Conservation (phyloP, 805 yeast species). For the Hanseniaspora meyeri region DNA sequence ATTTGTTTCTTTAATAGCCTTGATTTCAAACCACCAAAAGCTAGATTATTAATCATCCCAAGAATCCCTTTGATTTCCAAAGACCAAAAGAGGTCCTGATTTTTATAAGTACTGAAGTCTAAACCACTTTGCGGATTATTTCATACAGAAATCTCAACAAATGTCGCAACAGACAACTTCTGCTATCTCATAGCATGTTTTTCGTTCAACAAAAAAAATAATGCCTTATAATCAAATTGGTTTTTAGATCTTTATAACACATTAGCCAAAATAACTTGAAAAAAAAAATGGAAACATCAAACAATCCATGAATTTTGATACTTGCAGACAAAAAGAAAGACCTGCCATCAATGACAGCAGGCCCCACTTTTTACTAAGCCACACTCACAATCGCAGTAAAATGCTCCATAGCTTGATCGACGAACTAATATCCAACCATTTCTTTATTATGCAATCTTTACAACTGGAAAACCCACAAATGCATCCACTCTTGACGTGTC, state of each 20-base stretch:
- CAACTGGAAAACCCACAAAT: background rate
- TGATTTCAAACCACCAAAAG: background rate
- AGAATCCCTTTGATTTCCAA: background rate
- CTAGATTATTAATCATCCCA: constrained; percentile 6
- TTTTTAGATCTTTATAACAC: too few species aligned
- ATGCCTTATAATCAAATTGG: too few species aligned
- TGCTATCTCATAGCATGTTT: background rate
- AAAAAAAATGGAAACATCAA: background rate
- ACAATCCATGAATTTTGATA: background rate
- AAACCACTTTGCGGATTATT: background rate
- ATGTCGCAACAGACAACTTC: background rate
- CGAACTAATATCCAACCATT: background rate
- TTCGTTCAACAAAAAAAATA: background rate
- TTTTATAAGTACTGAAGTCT: background rate
- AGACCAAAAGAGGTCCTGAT: background rate
- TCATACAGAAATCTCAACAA: background rate
- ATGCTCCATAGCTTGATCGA: background rate
- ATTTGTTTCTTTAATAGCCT: background rate
- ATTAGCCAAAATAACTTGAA: too few species aligned
- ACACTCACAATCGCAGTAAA: too few species aligned
- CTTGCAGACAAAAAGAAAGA: too few species aligned
- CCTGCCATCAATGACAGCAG: too few species aligned
- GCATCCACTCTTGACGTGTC: background rate
- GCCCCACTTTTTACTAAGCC: too few species aligned
- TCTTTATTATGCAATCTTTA: background rate